Evolutionary conservation across 805 yeast genomes (phyloP), one percentile per base, ranked within the genome.

Genomic region (Cyberlindnera samutprakarnensis): DNA sequence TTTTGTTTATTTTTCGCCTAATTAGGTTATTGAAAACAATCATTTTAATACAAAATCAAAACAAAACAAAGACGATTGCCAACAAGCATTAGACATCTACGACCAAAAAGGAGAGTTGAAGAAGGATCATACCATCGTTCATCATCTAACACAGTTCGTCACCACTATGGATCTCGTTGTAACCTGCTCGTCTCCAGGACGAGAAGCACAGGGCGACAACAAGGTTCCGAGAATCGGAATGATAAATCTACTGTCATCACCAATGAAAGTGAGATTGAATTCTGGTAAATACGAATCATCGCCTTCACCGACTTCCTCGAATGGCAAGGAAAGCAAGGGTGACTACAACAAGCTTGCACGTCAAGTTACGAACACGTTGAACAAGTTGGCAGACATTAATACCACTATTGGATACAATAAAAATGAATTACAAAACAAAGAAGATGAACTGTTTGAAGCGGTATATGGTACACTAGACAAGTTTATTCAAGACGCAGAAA

Each of bases 391-490:
- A 31, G 44, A 46, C 5, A 62, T 72, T 8, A 73, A 73, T 47
- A 57, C 59, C 29, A 66, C 63, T 36, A 75, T 75, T 25, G 83
- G 83, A 1, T 73, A 69, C 45, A 62, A 77, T 1, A 49, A 61
- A n/a, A 45, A 51, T 7, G 78, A 74, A 35, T 66, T 72, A 3
- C 47, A 65, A 11, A 53, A 53, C 23, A 75, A 72, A 41, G 75
- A 72, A 41, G 53, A 64, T 21, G 60, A 62, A 27, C 65, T 75
- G 11, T 74, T 75, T 41, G 62, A 55, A 12, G 62, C 62, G 5
- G 58, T 75, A 6, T 67, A 75, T 22, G 61, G 61, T 18, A 68
- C 75, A 2, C 70, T 75, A 19, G 53, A 61, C 14, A 58, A 61
- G 37, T 71, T 59, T 35, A 49, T 59, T 17, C 42, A 53, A 2